Base-by-base conservation (phyloP, 2,329 filamentous ascomycete species). In the Fusarium albidum region DNA sequence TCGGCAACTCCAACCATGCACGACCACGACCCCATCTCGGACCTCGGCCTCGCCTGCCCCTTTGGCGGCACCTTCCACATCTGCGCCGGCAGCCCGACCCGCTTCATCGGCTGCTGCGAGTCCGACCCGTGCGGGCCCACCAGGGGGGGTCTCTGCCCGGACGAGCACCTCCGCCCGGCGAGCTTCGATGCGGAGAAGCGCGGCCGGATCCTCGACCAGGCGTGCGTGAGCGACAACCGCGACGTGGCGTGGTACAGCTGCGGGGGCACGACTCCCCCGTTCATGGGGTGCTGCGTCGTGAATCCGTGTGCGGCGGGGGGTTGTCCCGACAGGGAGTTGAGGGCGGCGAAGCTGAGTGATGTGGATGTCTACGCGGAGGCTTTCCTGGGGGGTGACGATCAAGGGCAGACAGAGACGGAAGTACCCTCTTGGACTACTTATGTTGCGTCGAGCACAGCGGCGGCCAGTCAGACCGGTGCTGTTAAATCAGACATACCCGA, bases 61-160 rank as follows among this genome's bases (percentile, higher is more conserved):
- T 49, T 43, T 2, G 67, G 65, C 4, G 70, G 72, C 18, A 29
- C 49, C 6, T 76, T 77, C 29, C 77, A 77, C 65, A 63, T 75
- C 49, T 77, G 75, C 57, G 35, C 54, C 5, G 61, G 65, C 2
- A 68, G 68, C 27, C 55, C 59, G 1, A 32, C 52, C 4, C 69
- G 70, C 26, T 79, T 77, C 58, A 48, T 79, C 33, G 77, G 76
- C 11, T 79, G 76, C 57, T 79, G 76, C 40, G 60, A 52, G 10
- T 60, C 54, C 21, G 66, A 74, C 49, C 71, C 75, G 1, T 77
- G 75, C 37, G 43, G 53, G 11, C 31, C 33, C 9, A 45, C 44
- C 32, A 58, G 59, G 12, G 64, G 62, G 1, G 37, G n/a, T n/a
- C n/a, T 55, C 25, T 67, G 62, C 11, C 55, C 60, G 3, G 62